phyloP scores from a whole-genome alignment of 192 early-diverging fungal species.

The Lunasporangiospora selenospora region DNA sequence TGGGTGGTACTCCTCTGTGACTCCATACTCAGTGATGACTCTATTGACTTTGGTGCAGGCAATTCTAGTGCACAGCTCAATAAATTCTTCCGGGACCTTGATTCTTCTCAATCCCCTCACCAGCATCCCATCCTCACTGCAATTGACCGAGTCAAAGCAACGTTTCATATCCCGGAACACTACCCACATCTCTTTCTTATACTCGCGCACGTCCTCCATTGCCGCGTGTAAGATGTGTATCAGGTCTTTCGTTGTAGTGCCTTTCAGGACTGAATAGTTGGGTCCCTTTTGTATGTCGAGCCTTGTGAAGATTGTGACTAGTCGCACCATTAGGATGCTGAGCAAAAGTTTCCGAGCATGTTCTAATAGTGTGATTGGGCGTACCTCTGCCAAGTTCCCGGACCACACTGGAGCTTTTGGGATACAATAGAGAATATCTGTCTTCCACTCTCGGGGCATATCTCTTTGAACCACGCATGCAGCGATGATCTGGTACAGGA shows the following conservation, averaged over 20 bases:
- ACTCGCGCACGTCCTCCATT: slow-evolving; percentile 11
- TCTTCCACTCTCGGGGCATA: neutral
- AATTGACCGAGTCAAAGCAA: slow-evolving; percentile 6
- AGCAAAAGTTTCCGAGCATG: slow-evolving; percentile 6
- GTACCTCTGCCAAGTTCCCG: neutral
- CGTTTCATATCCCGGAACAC: slow-evolving; percentile 12
- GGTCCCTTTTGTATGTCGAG: slow-evolving; percentile 3
- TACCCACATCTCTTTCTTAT: slow-evolving; percentile 3
- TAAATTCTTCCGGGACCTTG: slow-evolving; percentile 11
- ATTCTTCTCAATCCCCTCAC: neutral
- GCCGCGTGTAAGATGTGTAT: neutral
- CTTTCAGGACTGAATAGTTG: slow-evolving; percentile 18
- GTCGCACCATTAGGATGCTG: slow-evolving; percentile 1
- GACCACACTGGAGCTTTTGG: neutral
- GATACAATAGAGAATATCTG: neutral
- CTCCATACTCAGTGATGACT: slow-evolving; percentile 22
- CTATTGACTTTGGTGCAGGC: slow-evolving; percentile 12
- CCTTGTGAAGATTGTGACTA: neutral
- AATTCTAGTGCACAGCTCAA: slow-evolving; percentile 4
- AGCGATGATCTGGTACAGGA: slow-evolving; percentile 4
- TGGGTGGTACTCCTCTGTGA: slow-evolving; percentile 15
- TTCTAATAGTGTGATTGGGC: neutral
- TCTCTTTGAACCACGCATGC: neutral
- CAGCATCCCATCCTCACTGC: slow-evolving; percentile 5
- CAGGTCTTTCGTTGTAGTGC: slow-evolving; percentile 12